Evolutionary conservation across 768 basidiomycete species (phyloP), one percentile per base, ranked within the genome.

Genomic region (Amanita inopinata): DNA sequence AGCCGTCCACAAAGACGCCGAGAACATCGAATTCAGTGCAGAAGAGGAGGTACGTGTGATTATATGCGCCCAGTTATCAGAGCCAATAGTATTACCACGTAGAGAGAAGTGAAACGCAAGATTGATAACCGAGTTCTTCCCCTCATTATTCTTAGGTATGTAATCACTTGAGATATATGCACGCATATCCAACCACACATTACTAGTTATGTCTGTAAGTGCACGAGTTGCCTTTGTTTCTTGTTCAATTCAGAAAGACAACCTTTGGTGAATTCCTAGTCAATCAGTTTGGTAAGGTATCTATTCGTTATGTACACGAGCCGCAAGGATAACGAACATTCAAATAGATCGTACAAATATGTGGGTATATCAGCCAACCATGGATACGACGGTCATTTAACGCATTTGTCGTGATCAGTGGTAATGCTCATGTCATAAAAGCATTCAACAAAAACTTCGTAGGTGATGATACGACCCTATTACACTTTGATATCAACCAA

Each of bases 381-480:
- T 12, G 31, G 36, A 7, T 28, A 28, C 7, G 7, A 17, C 37
- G n/a, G n/a, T n/a, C n/a, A n/a, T 22, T 33, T 45, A n/a, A 30
- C 30, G 11, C 23, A 35, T 19, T 17, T 15, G 33, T 33, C 18
- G n/a, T n/a, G n/a, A 37, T 34, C 46, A 74, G 74, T 35, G 75
- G 74, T 38, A 78, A 78, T 50, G 75, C 71, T 0, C 75, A 76
- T 54, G 68, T 74, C 11, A 58, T 77, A 33, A 33, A 56, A 3
- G 66, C 60, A 0, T 77, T 78, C 57, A 78, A 78, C 48, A 55
- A 67, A 5, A 70, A 74, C 50, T 78, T 59, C 50, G 74, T 74
- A 44, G 37, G 68, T 56, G 7, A 7, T 20, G 7, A n/a, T 19
- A 31, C 27, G 14, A 7, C 18, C 19, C 3, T 25, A 27, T 9